Base-by-base conservation (phyloP, 2,329 filamentous ascomycete species). In the Diaporthe vexans region DNA sequence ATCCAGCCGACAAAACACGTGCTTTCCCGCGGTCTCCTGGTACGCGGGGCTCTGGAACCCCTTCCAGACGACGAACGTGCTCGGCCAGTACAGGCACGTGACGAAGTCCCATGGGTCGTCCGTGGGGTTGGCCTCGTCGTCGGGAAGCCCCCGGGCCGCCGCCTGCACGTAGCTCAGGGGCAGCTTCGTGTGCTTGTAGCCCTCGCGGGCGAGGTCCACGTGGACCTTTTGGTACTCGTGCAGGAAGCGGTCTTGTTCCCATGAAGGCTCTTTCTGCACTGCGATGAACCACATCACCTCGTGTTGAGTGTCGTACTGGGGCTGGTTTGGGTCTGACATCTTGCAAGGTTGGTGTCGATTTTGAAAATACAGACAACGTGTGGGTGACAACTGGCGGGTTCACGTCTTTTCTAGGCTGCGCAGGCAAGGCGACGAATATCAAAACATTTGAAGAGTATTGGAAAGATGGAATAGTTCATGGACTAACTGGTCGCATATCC, bases 21-120 rank as follows among this genome's bases (percentile, higher is more conserved):
- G 67, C 67, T 58, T 70, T 3, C 67, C 67, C 8, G 54, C 67
- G 1, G 51, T 70, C 54, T 58, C 67, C 51, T 29, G 35, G 67
- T 70, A 70, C 24, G 51, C 67, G 11, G 67, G 67, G 67, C 43
- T 48, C 67, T 70, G 67, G 35, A 70, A 70, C 19, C 67, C 67
- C 51, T 56, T 58, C 67, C 67, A 70, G 51, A 70, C 17, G 67
- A 58, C 51, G 15, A 43, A 43, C 2, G 29, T 43, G 54, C 51
- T 70, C n/a, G 51, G 67, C 67, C 67, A 70, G 35, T 43, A 29
- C 33, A 70, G 54, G 43, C 67, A 70, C 35, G 67, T 70, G 33
- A 70, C 51, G 3, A 70, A 70, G 40, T 70, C 67, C 67, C 67
- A 70, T 24, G 61, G 26, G 43, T 52, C 61, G 46, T 21, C 13